phyloP scores from a whole-genome alignment of 768 basidiomycete genomes.

The Lactarius tabidus region DNA sequence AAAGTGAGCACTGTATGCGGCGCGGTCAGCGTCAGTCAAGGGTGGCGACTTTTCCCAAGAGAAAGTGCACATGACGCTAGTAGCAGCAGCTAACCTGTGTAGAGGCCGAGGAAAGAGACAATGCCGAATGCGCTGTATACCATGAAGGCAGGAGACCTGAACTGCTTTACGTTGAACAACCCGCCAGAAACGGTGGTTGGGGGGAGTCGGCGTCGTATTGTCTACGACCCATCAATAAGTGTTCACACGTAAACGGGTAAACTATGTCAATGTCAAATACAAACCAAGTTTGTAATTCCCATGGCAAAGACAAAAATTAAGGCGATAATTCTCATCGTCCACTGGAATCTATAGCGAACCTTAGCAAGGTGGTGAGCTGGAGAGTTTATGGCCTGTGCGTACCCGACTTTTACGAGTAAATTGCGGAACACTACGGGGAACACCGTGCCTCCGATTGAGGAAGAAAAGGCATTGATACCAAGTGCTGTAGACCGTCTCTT shows the following conservation, averaged over 20 bases:
- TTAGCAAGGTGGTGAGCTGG: neutral
- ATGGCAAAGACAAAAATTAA: constrained; percentile 55
- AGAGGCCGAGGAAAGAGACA: constrained; percentile 62
- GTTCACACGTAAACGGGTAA: neutral
- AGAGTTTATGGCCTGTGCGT: constrained; percentile 7
- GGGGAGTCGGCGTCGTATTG: constrained; percentile 45
- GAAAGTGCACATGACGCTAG: no score
- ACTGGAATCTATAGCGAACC: constrained; percentile 50
- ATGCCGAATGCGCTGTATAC: constrained; percentile 56
- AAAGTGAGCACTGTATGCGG: constrained; percentile 55
- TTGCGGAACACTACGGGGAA: constrained; percentile 60
- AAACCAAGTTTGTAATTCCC: constrained; percentile 50
- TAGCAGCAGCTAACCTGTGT: constrained; percentile 41
- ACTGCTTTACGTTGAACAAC: constrained; percentile 54
- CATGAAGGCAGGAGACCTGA: constrained; percentile 49
- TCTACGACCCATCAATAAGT: constrained; percentile 29
- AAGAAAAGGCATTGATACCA: constrained; percentile 61
- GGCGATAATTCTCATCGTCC: constrained; percentile 71
- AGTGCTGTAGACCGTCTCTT: constrained; percentile 51
- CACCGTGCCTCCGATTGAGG: constrained; percentile 63
- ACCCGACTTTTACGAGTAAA: constrained; percentile 55
- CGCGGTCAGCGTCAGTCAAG: neutral
- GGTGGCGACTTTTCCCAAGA: neutral
- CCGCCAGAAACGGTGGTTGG: constrained; percentile 52
- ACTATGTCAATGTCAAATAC: constrained; percentile 2